phyloP scores from a whole-genome alignment of 208 protist species.

The Acanthamoeba lenticulata region DNA sequence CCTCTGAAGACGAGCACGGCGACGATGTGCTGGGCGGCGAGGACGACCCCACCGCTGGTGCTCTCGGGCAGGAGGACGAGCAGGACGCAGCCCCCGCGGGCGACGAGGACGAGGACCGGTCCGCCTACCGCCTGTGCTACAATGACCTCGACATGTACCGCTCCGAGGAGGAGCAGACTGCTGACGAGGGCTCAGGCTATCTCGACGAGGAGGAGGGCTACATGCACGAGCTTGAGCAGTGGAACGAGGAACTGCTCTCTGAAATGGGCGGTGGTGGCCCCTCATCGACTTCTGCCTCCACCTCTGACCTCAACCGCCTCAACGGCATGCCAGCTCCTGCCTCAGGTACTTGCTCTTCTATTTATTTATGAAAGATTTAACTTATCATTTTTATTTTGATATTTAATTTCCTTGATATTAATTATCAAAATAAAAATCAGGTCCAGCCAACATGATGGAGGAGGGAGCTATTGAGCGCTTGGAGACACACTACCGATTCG shows the following conservation, averaged over 20 bases:
- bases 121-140: slow-evolving; percentile 56
- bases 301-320: background rate
- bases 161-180: background rate
- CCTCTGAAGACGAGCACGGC: background rate
- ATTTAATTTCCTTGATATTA: background rate
- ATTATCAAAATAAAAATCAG: background rate
- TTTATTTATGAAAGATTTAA: no score
- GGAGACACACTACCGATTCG: background rate
- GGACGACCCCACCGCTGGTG: background rate
- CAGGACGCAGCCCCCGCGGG: background rate
- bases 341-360: no score
- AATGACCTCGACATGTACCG: slow-evolving; percentile 57
- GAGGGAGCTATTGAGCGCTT: background rate
- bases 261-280: background rate
- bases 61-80: background rate
- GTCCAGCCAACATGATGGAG: background rate
- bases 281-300: background rate
- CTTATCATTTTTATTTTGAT: no score
- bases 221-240: slow-evolving; percentile 53
- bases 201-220: slow-evolving; percentile 56
- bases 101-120: slow-evolving; percentile 31
- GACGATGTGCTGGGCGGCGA: background rate
- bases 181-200: background rate
- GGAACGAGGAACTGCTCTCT: slow-evolving; percentile 6
- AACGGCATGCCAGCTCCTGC: no score